phyloP scores from a whole-genome alignment of 306 rosid genomes.

The Prunus salicina region DNA sequence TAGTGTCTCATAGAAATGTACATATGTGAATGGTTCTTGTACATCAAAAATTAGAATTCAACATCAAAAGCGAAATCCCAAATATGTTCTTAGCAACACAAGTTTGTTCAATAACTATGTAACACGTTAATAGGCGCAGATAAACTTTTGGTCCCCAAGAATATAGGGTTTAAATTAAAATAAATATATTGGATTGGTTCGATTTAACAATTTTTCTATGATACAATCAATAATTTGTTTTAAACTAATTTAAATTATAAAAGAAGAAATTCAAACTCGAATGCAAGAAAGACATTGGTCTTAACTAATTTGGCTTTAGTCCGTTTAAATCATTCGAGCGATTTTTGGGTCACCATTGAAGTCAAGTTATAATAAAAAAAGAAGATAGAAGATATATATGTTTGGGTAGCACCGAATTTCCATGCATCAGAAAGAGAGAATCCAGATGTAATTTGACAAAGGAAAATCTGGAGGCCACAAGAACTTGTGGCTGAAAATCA shows the following conservation, averaged over 20 bases:
- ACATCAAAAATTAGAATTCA: too few species aligned
- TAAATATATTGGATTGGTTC: too few species aligned
- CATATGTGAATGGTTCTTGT: background rate
- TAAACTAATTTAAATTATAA: too few species aligned
- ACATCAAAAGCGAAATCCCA: background rate
- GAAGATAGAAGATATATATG: background rate
- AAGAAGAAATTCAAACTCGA: too few species aligned
- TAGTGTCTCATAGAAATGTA: background rate
- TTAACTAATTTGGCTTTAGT: too few species aligned
- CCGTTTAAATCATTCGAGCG: too few species aligned
- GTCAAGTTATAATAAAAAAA: too few species aligned
- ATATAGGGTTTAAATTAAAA: too few species aligned
- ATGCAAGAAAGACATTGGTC: fast-evolving
- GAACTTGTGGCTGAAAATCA: constrained; percentile 82
- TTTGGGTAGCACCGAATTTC: constrained; percentile 7
- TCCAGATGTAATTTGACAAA: background rate
- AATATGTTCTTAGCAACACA: background rate
- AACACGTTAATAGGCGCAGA: background rate
- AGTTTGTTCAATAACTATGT: background rate
- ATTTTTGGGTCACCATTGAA: too few species aligned
- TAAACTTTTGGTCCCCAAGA: background rate
- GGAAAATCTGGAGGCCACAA: constrained; percentile 69
- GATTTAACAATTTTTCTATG: too few species aligned
- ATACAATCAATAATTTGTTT: too few species aligned
- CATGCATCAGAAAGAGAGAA: constrained; percentile 6